Evolutionary conservation across 129 eudicot species (phyloP).

Genomic region (Flaveria ramosissima): DNA sequence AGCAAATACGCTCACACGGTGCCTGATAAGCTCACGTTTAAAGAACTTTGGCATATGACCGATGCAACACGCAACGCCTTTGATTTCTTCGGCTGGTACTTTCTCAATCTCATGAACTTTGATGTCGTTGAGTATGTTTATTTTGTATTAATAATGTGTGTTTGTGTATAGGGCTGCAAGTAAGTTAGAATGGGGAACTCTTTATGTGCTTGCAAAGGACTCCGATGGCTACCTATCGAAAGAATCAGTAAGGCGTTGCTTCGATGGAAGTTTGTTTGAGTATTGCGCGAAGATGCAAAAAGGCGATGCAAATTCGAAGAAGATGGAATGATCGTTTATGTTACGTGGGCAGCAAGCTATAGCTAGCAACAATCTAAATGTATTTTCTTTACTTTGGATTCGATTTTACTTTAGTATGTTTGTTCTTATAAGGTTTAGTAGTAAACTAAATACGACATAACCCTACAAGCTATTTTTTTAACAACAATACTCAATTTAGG

Average conservation of each 20-base stretch:
- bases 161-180: constrained; percentile 37
- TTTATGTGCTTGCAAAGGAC: constrained; percentile 60
- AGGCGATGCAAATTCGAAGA: constrained; percentile 25
- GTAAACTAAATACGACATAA: neutral
- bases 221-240: constrained; percentile 56
- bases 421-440: neutral
- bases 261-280: constrained; percentile 63
- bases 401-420: neutral
- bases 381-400: constrained; percentile 7
- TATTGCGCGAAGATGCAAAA: constrained; percentile 51
- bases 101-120: constrained; percentile 10
- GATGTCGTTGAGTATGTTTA: neutral
- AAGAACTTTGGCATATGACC: constrained; percentile 63
- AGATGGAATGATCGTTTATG: constrained; percentile 37
- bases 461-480: too few relatives aligned
- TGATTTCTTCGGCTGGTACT: constrained; percentile 64
- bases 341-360: constrained; percentile 11
- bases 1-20: constrained; percentile 52
- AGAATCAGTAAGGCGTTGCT: constrained; percentile 68
- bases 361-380: constrained; percentile 21
- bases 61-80: constrained; percentile 46
- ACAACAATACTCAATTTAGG: too few relatives aligned
- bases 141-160: neutral
- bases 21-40: constrained; percentile 54
- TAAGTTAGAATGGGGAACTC: constrained; percentile 55